Evolutionary conservation across 345 rosid genomes (phyloP), one percentile per base, ranked within the genome.

Genomic region (Microthlaspi erraticum): DNA sequence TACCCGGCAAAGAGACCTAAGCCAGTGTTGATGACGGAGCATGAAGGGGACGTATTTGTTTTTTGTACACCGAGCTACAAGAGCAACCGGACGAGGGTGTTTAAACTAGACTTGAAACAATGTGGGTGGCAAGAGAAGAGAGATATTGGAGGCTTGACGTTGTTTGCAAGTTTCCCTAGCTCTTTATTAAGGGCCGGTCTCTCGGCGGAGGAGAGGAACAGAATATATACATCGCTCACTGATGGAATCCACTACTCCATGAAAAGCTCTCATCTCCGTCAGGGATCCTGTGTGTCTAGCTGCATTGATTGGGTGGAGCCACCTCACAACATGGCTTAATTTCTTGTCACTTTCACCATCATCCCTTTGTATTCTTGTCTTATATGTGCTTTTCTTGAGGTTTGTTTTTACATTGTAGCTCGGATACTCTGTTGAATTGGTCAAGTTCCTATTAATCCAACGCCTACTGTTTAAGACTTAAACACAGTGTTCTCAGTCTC

Each of bases 11-110:
- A 26, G 4, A 1, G 4, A 3, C 29, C 2, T 33, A 11, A 2
- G 12, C 55, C 13, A 18, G 31, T 33, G 13, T 33, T 33, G 18
- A 11, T 63, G 32, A 46, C 16, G 11, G 68, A 63, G 43, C 55
- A 63, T 46, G 68, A 63, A 62, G 66, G 53, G 5, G 29, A 16
- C 41, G 7, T 62, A 2, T 62, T 16, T 61, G 39, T 61, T 61
- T 16, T 44, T 8, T 5, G 1, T 26, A 26, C 20, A 31, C 23
- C 23, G 23, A 19, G 10, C 26, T 1, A 1, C 29, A 16, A 44
- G 53, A 60, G 10, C 6, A 60, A 2, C 29, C 43, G 18, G 2
- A 0, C 41, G 6, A 20, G 2, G 23, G 10, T 63, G 43, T 63
- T 46, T 63, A 63, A 46, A 46, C 43, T 63, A 7, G 46, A 63